Conservation (phyloP, 2,329 filamentous ascomycete species). For the Penicillium digitatum region DNA sequence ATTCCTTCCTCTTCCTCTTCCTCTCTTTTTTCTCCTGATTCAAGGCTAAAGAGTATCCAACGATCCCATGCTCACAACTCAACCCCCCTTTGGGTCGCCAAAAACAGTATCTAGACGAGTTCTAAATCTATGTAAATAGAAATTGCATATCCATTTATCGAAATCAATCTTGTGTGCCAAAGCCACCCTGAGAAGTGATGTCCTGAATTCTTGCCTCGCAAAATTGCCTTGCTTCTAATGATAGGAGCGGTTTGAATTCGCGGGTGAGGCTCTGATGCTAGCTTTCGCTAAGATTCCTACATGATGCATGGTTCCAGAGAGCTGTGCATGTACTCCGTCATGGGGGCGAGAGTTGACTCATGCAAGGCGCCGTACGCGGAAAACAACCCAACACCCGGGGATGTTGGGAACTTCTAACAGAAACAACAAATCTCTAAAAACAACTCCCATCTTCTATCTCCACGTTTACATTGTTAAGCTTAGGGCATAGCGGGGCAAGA, state of each 20-base stretch:
- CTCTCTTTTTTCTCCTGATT: too few relatives aligned
- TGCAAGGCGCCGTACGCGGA: background rate
- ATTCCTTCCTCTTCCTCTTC: too few relatives aligned
- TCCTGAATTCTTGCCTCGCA: too few relatives aligned
- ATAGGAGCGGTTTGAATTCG: background rate
- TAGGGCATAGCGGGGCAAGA: conserved; percentile 26
- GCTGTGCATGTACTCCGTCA: conserved; percentile 1
- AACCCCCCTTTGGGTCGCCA: too few relatives aligned
- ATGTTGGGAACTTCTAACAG: background rate
- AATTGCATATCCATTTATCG: too few relatives aligned
- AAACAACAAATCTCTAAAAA: background rate
- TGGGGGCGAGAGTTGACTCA: conserved; percentile 7
- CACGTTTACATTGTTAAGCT: conserved; percentile 11
- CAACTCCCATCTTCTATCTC: background rate
- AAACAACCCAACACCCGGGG: background rate
- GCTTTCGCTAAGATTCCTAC: too few relatives aligned
- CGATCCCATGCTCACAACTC: too few relatives aligned
- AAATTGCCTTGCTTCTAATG: background rate
- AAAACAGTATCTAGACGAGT: too few relatives aligned
- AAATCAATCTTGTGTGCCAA: too few relatives aligned
- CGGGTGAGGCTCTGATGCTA: background rate
- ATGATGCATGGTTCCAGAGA: background rate
- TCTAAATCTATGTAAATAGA: too few relatives aligned
- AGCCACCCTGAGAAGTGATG: too few relatives aligned
- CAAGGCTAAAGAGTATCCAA: too few relatives aligned